Conservation (phyloP, 1,284 basidiomycete species). For the Ceraceosorus bombacis region DNA sequence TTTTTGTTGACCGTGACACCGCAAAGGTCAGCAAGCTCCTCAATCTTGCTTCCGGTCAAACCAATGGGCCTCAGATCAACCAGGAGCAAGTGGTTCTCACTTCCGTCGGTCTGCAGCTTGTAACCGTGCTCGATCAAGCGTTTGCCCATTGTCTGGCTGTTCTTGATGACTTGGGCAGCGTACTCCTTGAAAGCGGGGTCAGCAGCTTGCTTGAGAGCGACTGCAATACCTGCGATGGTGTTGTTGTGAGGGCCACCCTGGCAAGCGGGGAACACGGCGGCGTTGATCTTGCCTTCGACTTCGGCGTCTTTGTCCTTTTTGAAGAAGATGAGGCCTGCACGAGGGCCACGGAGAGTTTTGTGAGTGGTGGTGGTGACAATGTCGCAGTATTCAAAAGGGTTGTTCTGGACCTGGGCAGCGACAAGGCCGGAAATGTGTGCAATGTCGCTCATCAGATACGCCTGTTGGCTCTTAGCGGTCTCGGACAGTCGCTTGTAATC, state of each 20-base stretch:
- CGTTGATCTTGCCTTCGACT: conserved; percentile 91
- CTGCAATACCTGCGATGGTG: conserved; percentile 92
- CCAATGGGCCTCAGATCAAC: conserved; percentile 95
- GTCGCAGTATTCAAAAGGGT: conserved; percentile 94
- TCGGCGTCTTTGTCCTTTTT: conserved; percentile 80
- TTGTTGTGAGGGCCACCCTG: conserved; percentile 99
- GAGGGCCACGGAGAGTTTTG: conserved; percentile 97
- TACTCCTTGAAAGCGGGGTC: conserved; percentile 86
- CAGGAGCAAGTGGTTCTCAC: conserved; percentile 94
- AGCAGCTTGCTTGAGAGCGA: conserved; percentile 85
- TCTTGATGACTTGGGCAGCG: conserved; percentile 82
- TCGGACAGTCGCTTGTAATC: conserved; percentile 62
- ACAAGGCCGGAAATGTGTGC: conserved; percentile 95
- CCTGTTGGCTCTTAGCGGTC: conserved; percentile 78
- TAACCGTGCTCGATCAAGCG: conserved; percentile 51
- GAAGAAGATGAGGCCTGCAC: conserved; percentile 98
- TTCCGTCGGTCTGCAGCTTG: conserved; percentile 92
- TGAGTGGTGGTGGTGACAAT: conserved; percentile 63
- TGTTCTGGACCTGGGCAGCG: conserved; percentile 83
- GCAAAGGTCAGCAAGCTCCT: conserved; percentile 94
- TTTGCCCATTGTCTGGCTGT: conserved; percentile 43
- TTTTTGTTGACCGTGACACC: conserved; percentile 77
- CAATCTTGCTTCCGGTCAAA: conserved; percentile 92
- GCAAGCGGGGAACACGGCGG: conserved; percentile 98
- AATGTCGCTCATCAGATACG: conserved; percentile 73